A percentile compares a stretch with the other conserved stretches of the same genome.
phyloP scores from a whole-genome alignment of 2,329 filamentous ascomycete genomes.

The Neofusicoccum ribis region DNA sequence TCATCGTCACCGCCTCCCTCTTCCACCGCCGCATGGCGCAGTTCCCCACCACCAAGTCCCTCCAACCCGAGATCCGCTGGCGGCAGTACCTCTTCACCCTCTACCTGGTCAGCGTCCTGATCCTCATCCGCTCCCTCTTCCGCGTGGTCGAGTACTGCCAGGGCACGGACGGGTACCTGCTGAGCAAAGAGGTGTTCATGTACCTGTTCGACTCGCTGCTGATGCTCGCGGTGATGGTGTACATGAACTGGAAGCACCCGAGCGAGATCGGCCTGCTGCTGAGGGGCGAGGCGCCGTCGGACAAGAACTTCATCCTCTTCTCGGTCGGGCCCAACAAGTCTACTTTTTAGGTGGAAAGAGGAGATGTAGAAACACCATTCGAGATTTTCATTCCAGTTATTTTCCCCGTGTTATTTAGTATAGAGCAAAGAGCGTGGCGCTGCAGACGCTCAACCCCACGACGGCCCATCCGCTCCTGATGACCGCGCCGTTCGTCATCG shows the following conservation, averaged over 20 bases:
- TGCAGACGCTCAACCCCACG: slow-evolving; percentile 55
- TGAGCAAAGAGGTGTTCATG: slow-evolving; percentile 46
- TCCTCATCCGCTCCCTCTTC: slow-evolving; percentile 51
- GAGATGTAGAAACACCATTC: too few relatives aligned
- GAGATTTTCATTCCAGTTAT: too few relatives aligned
- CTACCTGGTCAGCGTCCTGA: slow-evolving; percentile 46
- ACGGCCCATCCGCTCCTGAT: slow-evolving; percentile 65
- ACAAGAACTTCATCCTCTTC: too few relatives aligned
- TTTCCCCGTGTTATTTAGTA: too few relatives aligned
- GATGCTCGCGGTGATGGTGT: slow-evolving; percentile 45
- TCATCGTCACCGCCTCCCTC: slow-evolving; percentile 30
- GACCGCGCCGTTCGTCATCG: slow-evolving; percentile 64
- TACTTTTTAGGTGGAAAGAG: too few relatives aligned
- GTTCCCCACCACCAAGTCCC: slow-evolving; percentile 21
- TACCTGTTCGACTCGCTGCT: slow-evolving; percentile 51
- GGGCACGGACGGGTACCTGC: slow-evolving; percentile 47
- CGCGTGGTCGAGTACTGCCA: slow-evolving; percentile 51
- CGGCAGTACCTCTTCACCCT: slow-evolving; percentile 43
- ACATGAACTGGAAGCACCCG: slow-evolving; percentile 42
- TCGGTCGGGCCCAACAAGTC: too few relatives aligned
- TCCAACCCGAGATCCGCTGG: neutral
- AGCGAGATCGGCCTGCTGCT: slow-evolving; percentile 20
- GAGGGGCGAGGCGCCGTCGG: neutral
- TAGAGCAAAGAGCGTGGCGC: neutral
- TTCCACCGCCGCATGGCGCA: slow-evolving; percentile 29